Conservation (phyloP, 805 yeast genomes). For the Yamadazyma akitaensis region DNA sequence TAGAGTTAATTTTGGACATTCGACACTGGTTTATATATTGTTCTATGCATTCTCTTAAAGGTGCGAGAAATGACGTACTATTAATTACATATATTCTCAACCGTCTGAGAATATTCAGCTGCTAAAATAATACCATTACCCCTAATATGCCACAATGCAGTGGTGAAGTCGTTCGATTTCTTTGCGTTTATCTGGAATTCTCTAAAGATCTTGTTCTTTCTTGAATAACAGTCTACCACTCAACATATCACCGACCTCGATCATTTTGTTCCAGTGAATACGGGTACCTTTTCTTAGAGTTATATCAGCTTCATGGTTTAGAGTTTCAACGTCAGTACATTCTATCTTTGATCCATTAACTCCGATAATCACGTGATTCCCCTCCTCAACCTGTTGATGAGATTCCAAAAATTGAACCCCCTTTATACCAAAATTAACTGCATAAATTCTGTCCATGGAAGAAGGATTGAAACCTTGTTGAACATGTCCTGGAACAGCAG, state of each 20-base stretch:
- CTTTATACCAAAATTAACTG: slow-evolving; percentile 66
- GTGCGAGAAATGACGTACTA: neutral
- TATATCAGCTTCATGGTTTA: slow-evolving; percentile 64
- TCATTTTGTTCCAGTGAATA: slow-evolving; percentile 66
- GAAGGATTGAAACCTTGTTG: slow-evolving; percentile 82
- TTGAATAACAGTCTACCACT: slow-evolving; percentile 53
- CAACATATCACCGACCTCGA: slow-evolving; percentile 59
- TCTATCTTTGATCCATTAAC: slow-evolving; percentile 62
- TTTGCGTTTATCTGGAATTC: neutral
- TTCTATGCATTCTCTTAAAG: neutral
- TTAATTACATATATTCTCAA: neutral
- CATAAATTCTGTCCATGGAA: slow-evolving; percentile 73
- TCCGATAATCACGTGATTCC: slow-evolving; percentile 54
- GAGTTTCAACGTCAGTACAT: slow-evolving; percentile 52
- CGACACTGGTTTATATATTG: neutral
- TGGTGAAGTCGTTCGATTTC: neutral
- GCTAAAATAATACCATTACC: neutral
- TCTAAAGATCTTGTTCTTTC: neutral
- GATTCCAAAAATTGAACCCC: slow-evolving; percentile 69
- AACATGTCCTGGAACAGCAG: slow-evolving; percentile 84
- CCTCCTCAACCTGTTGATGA: slow-evolving; percentile 19
- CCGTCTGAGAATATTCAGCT: neutral
- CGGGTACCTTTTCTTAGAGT: slow-evolving; percentile 61
- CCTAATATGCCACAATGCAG: no score
- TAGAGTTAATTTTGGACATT: no score